Base-by-base conservation (phyloP, 2,329 filamentous ascomycete genomes). In the Metarhizium guizhouense region DNA sequence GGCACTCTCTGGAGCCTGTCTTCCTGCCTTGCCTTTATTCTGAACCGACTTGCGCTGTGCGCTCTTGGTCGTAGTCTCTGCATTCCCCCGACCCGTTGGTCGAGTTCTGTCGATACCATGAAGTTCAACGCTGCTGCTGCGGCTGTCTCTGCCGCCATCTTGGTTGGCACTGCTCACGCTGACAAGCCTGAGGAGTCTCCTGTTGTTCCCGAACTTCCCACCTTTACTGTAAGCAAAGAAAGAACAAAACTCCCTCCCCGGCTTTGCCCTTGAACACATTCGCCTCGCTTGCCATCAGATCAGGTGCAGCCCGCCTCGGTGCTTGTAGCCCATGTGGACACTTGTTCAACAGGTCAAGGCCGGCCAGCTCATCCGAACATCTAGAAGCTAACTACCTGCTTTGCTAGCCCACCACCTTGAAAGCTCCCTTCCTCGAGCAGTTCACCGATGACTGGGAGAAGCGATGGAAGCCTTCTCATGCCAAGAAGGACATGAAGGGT, bases 401-500 rank as follows among this genome's bases (percentile, higher is more conserved):
- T n/a, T 45, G 53, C 36, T 68, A 99, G 93, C 92, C 94, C 58
- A 90, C 91, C 62, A 82, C 78, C 60, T 72, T 97, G 68, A 94
- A 96, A 78, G 94, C 87, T 64, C 90, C 91, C 58, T 99, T 99
- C 83, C 78, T 97, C 62, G 94, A 99, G 80, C 94, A 99, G 76
- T 99, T 99, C 80, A 95, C 90, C 75, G 88, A 95, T 65, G 92
- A 90, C 76, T 97, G 93, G 93, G 88, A 96, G 64, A 77, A 82
- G 62, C 83, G 92, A 76, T 99, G 94, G 94, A 91, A 93, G 76
- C 84, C 88, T 57, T 97, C 93, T 51, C 87, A 94, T 71, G 94
- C 94, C 64, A 97, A 97, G 85, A 99, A 99, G 85, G 87, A 93
- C 62, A 80, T 74, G 61, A 74, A 77, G 67, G 88, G 88, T 67